Conservation (phyloP, 2,329 filamentous ascomycete species). For the Phoma herbarum region DNA sequence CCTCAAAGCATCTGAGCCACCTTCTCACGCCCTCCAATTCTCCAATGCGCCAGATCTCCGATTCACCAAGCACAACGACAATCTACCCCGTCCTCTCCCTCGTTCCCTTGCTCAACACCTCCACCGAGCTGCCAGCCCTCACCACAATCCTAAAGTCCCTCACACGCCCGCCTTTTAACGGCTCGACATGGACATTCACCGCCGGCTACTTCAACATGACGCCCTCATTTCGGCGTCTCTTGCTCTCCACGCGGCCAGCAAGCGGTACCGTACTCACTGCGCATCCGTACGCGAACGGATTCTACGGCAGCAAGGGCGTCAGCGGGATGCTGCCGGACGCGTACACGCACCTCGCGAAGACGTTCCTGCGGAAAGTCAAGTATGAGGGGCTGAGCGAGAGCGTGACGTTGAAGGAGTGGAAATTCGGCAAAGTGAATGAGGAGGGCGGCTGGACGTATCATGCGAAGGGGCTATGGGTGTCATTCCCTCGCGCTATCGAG, state of each 20-base stretch:
- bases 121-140: constrained; percentile 87
- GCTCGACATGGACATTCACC: constrained; percentile 92
- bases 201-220: constrained; percentile 99
- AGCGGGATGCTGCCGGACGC: constrained; percentile 90
- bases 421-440: constrained; percentile 79
- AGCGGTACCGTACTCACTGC: constrained; percentile 89
- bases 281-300: constrained; percentile 92
- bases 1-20: constrained; percentile 71
- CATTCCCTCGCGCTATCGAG: constrained; percentile 61
- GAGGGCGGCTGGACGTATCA: constrained; percentile 96
- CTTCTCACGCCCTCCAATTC: constrained; percentile 67
- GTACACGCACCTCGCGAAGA: constrained; percentile 86
- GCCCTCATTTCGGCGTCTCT: constrained; percentile 78
- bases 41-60: constrained; percentile 27
- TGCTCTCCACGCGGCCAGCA: constrained; percentile 75
- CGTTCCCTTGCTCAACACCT: constrained; percentile 84
- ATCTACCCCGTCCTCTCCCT: constrained; percentile 90
- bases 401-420: constrained; percentile 87
- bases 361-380: constrained; percentile 74
- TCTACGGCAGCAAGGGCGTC: constrained; percentile 86
- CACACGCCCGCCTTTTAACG: constrained; percentile 67
- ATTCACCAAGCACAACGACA: constrained; percentile 57
- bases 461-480: constrained; percentile 94
- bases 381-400: constrained; percentile 62
- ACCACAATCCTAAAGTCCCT: constrained; percentile 78